Evolutionary conservation across 176 grass and related monocot genomes (phyloP).

Genomic region (Oryza brachyantha): DNA sequence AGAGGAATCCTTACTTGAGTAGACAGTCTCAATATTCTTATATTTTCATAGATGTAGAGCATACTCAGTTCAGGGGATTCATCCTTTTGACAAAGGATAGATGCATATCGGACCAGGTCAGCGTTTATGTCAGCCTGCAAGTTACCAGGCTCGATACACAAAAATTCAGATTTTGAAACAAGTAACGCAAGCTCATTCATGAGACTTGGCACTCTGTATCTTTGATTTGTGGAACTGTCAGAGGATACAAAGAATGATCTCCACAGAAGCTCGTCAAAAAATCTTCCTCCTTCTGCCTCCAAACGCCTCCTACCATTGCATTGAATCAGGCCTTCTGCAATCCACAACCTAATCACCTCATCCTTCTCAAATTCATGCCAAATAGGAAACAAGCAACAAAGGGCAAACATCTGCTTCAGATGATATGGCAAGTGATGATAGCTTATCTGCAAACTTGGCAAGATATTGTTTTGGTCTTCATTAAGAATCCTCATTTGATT

Average conservation of each 20-base stretch:
- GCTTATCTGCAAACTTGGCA: constrained; percentile 54
- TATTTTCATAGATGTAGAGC: constrained; percentile 18
- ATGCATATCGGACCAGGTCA: constrained; percentile 16
- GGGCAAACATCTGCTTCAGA: constrained; percentile 43
- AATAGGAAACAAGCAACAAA: constrained; percentile 43
- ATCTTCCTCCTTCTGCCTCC: constrained; percentile 31
- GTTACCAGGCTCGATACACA: constrained; percentile 3
- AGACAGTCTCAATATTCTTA: constrained; percentile 39
- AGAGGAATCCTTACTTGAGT: constrained; percentile 13
- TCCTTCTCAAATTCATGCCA: constrained; percentile 48
- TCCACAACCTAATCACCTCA: constrained; percentile 56
- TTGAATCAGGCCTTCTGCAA: constrained; percentile 48
- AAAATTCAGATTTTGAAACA: constrained; percentile 22
- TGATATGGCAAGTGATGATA: constrained; percentile 62
- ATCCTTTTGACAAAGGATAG: not conserved
- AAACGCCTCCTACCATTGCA: not conserved
- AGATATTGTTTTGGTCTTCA: constrained; percentile 28
- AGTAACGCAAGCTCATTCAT: constrained; percentile 31
- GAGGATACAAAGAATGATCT: constrained; percentile 42
- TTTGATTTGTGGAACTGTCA: not conserved
- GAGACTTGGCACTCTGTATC: constrained; percentile 34
- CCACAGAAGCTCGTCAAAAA: constrained; percentile 41
- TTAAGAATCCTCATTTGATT: constrained; percentile 48
- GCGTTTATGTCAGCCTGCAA: not conserved
- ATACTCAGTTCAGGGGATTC: constrained; percentile 4